Base-by-base conservation (phyloP, 192 early-diverging fungal genomes). In the Backusella tuberculispora region DNA sequence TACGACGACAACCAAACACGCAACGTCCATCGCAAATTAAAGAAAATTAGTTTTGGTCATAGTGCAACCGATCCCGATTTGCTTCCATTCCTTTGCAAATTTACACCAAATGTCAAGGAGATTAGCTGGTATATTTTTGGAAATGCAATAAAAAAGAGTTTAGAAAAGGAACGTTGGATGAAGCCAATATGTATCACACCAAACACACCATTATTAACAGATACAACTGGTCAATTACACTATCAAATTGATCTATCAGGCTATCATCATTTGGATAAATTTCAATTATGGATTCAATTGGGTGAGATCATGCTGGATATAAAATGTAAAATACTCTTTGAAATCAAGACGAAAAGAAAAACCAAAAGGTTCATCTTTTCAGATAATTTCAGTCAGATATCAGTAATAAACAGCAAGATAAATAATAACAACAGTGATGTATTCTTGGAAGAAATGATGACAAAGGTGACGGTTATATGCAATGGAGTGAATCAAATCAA, bases 81-180 rank as follows among this genome's bases (percentile, higher is more conserved):
- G 10, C 53, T 60, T 6, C 53, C 9, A 8, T 60, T 60, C 24
- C 53, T 60, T 60, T 60, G 21, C 0, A 19, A 26, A 12, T 8
- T 24, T 26, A 19, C 53, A 0, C 53, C 53, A 13, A 60, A 60
- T 2, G 10, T 60, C 21, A 60, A 60, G n/a, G 53, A 60, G 53
- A 19, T 60, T 60, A 13, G 21, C 53, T 60, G 26, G 10, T 60
- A 26, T 60, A 13, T 60, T 60, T 60, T 60, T 60, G 53, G 53
- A 60, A 60, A 60, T 60, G 53, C 53, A 10, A 60, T 60, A 26
- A 60, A 60, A 60, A 60, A 24, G 21, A 60, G 53, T 24, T 26
- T 60, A 1, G 53, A 60, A 60, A 60, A 26, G 53, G 53, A 60
- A 12, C 53, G 53, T 12, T 8, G 4, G 1, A 21, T 24, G 10